Evolutionary conservation across 2,329 filamentous ascomycete species (phyloP).

Genomic region (Chlorencoelia australis): DNA sequence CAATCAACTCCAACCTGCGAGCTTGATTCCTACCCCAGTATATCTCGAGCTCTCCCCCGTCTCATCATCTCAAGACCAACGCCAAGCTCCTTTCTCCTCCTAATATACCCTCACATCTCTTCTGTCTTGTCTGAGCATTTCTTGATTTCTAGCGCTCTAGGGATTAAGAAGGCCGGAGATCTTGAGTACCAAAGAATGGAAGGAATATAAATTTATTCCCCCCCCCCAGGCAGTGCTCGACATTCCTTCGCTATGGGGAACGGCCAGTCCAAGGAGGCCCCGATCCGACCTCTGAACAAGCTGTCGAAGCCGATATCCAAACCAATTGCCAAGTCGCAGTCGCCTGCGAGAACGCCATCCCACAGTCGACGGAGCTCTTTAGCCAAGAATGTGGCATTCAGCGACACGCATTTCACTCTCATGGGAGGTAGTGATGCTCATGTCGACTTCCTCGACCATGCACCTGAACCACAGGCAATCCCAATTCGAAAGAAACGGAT

Average conservation of each 20-base stretch:
- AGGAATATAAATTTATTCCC: conserved; percentile 6
- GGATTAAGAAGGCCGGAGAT: background rate
- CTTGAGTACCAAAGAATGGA: conserved; percentile 10
- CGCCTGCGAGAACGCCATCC: conserved; percentile 11
- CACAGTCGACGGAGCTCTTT: conserved; percentile 19
- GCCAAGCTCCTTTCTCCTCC: too few species aligned
- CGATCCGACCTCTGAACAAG: conserved; percentile 17
- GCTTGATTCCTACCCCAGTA: too few species aligned
- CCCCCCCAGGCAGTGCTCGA: too few species aligned
- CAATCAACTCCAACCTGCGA: too few species aligned
- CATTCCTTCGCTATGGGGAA: conserved; percentile 26
- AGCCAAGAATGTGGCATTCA: conserved; percentile 4
- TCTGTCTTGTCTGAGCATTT: too few species aligned
- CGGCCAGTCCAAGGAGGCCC: conserved; percentile 17
- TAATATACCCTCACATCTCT: too few species aligned
- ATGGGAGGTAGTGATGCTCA: background rate
- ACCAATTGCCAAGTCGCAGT: conserved; percentile 11
- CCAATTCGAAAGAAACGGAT: conserved; percentile 9
- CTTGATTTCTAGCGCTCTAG: too few species aligned
- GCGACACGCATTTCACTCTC: background rate
- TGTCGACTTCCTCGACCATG: background rate
- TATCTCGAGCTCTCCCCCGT: too few species aligned
- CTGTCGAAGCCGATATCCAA: conserved; percentile 27
- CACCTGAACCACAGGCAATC: conserved; percentile 2
- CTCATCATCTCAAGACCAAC: conserved; percentile 1